phyloP scores from a whole-genome alignment of 495 filamentous ascomycete genomes.

The Chaetomidium leptoderma region DNA sequence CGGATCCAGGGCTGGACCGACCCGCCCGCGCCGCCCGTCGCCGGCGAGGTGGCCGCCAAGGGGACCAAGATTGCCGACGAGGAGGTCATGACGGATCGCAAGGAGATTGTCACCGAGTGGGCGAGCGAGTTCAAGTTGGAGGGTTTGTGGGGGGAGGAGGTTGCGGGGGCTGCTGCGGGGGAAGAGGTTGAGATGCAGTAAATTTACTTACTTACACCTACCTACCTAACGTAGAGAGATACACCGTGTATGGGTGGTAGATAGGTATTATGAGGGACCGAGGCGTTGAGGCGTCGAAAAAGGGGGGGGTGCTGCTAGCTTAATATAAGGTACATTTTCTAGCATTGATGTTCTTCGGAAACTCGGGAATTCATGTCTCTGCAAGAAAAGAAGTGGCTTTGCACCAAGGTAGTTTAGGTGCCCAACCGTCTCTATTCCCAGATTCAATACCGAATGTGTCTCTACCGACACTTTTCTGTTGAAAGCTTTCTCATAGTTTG shows the following conservation, averaged over 20 bases:
- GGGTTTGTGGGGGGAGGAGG: constrained; percentile 74
- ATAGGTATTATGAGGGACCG: background rate
- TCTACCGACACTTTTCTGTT: too few species aligned
- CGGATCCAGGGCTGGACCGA: constrained; percentile 90
- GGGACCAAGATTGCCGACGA: constrained; percentile 27
- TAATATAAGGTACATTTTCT: background rate
- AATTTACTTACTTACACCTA: too few species aligned
- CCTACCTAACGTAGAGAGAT: background rate
- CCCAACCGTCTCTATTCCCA: too few species aligned
- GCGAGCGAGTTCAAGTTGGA: constrained; percentile 94
- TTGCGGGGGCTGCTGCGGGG: constrained; percentile 28
- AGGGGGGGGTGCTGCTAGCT: too few species aligned
- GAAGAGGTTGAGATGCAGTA: constrained; percentile 34
- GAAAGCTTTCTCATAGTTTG: too few species aligned
- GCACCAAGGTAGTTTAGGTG: background rate
- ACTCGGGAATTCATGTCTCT: background rate
- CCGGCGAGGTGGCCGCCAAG: constrained; percentile 20
- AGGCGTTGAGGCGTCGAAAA: constrained; percentile 25
- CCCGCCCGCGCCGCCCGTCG: constrained; percentile 57
- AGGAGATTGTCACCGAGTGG: constrained; percentile 89
- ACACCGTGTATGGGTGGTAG: background rate
- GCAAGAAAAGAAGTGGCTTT: background rate
- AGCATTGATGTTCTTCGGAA: background rate
- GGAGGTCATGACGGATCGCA: constrained; percentile 57
- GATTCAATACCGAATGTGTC: background rate